Evolutionary conservation across 1,284 basidiomycete genomes (phyloP), one percentile per base, ranked within the genome.

Genomic region (Lentinula novae-zelandiae): DNA sequence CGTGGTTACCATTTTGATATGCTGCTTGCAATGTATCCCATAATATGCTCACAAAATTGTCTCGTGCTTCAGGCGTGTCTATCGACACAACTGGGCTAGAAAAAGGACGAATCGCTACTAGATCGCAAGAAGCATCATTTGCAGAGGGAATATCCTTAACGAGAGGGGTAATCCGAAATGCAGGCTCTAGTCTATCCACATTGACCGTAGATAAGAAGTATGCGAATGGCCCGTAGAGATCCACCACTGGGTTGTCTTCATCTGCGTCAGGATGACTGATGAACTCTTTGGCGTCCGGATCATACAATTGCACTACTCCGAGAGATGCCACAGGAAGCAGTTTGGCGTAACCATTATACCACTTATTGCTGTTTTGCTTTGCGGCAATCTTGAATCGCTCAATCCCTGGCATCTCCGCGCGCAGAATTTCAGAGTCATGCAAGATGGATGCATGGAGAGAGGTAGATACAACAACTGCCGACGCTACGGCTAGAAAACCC

Each of bases 341-440:
- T 53, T 72, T 81, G 51, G 87, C 83, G n/a, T 67, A 69, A 15
- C 87, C 87, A 22, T 76, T 67, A 70, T 87, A 93, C 89, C 93
- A 95, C 34, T 81, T 82, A 7, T 78, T 78, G 58, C 85, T 82
- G 70, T 97, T 97, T 67, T 84, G 74, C 64, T 79, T 74, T 1
- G 94, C 95, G 1, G 96, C 95, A 38, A 90, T 73, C 73, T 95
- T 92, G 79, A 92, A 96, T 61, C 95, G 83, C 67, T 95, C 92
- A 34, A 95, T 77, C 5, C 90, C 87, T 1, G 92, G 92, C 42
- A 90, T 77, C 15, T 80, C 68, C 2, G 76, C 69, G 15, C 96
- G 85, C 53, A 98, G 79, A 2, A 71, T 73, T 69, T 96, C 94
- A 0, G 93, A 93, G 68, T 92, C 87, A 65, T 84, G 78, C 40